Evolutionary conservation across 2,329 filamentous ascomycete species (phyloP).

Genomic region (Verticillium longisporum): DNA sequence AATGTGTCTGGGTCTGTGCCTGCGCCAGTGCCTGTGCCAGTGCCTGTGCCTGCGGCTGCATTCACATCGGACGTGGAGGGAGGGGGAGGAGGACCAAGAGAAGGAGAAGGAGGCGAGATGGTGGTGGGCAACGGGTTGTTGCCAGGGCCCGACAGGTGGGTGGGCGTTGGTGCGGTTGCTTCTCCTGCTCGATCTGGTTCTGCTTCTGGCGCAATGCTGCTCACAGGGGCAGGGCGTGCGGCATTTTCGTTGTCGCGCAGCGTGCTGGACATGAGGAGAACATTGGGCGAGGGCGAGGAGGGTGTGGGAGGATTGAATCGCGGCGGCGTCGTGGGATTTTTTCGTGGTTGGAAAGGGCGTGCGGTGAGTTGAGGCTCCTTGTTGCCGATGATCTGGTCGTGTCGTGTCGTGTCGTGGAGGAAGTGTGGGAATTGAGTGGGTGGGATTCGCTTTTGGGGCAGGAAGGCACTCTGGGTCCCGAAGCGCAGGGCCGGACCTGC

Average conservation of each 20-base stretch:
- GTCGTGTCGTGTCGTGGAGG: neutral
- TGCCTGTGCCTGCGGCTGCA: neutral
- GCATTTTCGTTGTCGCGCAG: constrained; percentile 46
- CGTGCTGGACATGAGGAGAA: constrained; percentile 51
- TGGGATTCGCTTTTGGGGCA: constrained; percentile 2
- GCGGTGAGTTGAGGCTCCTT: neutral
- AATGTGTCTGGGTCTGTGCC: neutral
- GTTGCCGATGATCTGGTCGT: neutral
- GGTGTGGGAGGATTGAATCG: constrained; percentile 20
- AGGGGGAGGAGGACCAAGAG: neutral
- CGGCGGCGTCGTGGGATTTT: constrained; percentile 1
- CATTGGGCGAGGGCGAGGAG: constrained; percentile 37
- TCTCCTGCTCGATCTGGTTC: constrained; percentile 6
- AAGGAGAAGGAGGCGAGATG: neutral
- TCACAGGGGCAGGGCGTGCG: constrained; percentile 41
- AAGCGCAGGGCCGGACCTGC: neutral
- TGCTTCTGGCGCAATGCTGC: constrained; percentile 19
- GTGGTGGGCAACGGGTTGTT: constrained; percentile 3
- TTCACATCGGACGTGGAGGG: neutral
- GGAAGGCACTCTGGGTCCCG: neutral
- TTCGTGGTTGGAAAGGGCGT: neutral
- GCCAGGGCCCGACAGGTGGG: neutral
- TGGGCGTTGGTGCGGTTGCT: neutral
- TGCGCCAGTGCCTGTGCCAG: neutral
- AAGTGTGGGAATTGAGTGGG: constrained; percentile 8